Evolutionary conservation across 805 yeast genomes (phyloP).

Genomic region (Saccharomycopsis sp.): DNA sequence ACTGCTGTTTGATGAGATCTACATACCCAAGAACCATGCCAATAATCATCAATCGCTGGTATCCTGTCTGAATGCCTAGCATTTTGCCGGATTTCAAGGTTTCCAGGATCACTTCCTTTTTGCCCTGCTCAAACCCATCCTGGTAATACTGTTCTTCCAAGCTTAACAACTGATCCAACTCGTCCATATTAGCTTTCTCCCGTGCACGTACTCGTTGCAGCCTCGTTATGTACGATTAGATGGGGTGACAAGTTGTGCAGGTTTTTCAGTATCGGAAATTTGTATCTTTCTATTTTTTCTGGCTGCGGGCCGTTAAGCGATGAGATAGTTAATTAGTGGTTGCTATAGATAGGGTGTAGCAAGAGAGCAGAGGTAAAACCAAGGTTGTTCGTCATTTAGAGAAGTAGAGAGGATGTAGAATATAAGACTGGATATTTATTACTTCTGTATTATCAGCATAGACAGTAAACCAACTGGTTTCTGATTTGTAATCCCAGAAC

Average conservation of each 20-base stretch:
- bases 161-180: constrained; percentile 6
- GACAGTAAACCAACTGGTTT: too few relatives aligned
- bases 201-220: too few relatives aligned
- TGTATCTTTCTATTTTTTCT: not conserved
- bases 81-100: constrained; percentile 18
- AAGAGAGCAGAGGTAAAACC: too few relatives aligned
- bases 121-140: constrained; percentile 19
- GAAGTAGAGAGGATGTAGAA: too few relatives aligned
- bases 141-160: constrained; percentile 15
- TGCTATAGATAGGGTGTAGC: too few relatives aligned
- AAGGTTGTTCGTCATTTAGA: too few relatives aligned
- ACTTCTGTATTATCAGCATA: too few relatives aligned
- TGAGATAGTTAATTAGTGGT: too few relatives aligned
- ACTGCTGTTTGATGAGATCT: not conserved
- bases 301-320: too few relatives aligned
- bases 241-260: not conserved
- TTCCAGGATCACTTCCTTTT: constrained; percentile 9
- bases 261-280: not conserved
- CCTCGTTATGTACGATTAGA: not conserved
- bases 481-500: too few relatives aligned
- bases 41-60: constrained; percentile 15
- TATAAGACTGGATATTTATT: too few relatives aligned
- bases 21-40: constrained; percentile 16
- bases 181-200: not conserved
- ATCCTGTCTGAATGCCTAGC: constrained; percentile 22